phyloP scores from a whole-genome alignment of 257 asterid genomes.

The Scutellaria baicalensis region DNA sequence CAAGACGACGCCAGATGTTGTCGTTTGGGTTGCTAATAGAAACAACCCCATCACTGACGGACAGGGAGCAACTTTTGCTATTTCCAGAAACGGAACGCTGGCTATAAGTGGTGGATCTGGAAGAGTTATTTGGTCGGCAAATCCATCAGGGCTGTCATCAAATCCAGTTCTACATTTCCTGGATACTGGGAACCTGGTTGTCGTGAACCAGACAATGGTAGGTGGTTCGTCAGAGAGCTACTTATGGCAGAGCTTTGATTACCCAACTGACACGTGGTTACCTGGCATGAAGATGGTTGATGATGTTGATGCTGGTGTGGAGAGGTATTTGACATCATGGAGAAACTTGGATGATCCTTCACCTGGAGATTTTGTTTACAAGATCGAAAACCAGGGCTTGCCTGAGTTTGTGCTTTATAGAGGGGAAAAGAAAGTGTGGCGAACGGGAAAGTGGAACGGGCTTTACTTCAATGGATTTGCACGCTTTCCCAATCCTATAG shows the following conservation, averaged over 20 bases:
- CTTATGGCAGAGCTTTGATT: no score
- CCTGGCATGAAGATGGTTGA: conserved; percentile 22
- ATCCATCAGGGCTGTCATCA: not conserved
- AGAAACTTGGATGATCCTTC: conserved; percentile 28
- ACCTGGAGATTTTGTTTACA: conserved; percentile 11
- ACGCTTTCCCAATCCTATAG: not conserved
- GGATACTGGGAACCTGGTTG: conserved; percentile 21
- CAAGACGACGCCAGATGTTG: conserved; percentile 14
- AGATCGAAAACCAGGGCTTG: conserved; percentile 7
- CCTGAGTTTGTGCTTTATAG: conserved; percentile 13
- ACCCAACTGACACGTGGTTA: conserved; percentile 23
- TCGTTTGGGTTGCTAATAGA: conserved; percentile 30
- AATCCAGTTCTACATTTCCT: conserved; percentile 11
- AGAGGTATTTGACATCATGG: conserved; percentile 27
- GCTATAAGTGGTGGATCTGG: not conserved
- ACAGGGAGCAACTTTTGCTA: not conserved
- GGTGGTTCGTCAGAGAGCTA: conserved; percentile 21
- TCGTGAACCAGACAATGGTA: not conserved
- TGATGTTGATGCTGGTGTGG: not conserved
- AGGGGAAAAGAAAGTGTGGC: not conserved
- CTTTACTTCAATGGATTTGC: conserved; percentile 2
- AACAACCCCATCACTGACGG: conserved; percentile 6
- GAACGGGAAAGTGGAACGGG: conserved; percentile 37
- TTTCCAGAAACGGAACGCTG: not conserved
- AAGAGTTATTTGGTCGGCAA: conserved; percentile 14